Evolutionary conservation across 169 alveolate species (phyloP).

Genomic region (Plasmodium inui): DNA sequence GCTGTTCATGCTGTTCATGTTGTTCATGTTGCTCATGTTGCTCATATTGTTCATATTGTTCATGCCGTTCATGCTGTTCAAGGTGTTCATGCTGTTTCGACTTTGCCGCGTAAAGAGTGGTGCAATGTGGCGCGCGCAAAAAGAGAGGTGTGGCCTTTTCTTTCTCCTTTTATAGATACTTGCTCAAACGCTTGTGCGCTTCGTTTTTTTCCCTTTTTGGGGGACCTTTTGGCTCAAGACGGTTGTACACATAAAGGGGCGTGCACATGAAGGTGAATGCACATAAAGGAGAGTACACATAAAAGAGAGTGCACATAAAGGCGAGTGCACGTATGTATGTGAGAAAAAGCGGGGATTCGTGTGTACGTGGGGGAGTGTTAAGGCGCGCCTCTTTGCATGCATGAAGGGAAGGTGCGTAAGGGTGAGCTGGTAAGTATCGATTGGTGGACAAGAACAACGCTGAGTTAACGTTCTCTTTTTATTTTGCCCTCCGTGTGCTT

Average conservation of each 20-base stretch:
- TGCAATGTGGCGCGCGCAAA: not conserved
- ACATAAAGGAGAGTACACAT: too few species aligned
- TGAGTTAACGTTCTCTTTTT: not conserved
- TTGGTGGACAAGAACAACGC: not conserved
- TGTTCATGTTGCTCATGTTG: not conserved
- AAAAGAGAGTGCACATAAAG: too few species aligned
- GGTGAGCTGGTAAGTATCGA: not conserved
- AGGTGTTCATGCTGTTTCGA: not conserved
- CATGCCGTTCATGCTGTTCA: not conserved
- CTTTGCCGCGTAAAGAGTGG: not conserved
- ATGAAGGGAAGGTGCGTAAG: not conserved
- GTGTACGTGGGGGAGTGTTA: not conserved
- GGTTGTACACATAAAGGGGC: not conserved
- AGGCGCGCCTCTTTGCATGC: not conserved
- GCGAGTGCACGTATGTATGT: not conserved
- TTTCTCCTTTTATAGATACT: not conserved
- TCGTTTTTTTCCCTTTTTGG: not conserved
- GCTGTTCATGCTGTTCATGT: conserved; percentile 19
- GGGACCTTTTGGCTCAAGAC: not conserved
- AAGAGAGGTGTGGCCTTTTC: not conserved
- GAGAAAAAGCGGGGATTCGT: not conserved
- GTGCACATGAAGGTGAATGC: not conserved
- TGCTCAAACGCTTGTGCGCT: not conserved
- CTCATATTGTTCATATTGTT: conserved; percentile 24
- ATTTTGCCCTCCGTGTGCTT: not conserved